Evolutionary conservation across 2,329 filamentous ascomycete species (phyloP).

Genomic region (Periconia sp.): DNA sequence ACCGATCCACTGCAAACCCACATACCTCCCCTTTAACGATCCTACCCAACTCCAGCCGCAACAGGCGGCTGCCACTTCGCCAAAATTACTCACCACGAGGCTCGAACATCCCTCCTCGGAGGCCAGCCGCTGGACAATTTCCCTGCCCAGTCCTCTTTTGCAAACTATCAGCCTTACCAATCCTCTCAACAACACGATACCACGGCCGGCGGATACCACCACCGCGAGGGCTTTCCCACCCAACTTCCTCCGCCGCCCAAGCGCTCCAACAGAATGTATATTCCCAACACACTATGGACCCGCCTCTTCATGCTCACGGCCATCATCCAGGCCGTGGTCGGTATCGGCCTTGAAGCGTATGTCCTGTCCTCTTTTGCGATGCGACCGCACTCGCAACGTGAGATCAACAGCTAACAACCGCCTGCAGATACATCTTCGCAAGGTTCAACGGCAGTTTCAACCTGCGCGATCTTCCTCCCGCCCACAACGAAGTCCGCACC

Average conservation of each 20-base stretch:
- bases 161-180: conserved; percentile 42
- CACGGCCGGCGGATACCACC: conserved; percentile 50
- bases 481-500: conserved; percentile 55
- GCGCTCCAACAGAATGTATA: conserved; percentile 60
- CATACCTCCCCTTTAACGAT: conserved; percentile 16
- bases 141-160: conserved; percentile 50
- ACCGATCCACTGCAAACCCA: conserved; percentile 8
- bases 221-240: conserved; percentile 42
- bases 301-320: conserved; percentile 79
- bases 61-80: conserved; percentile 37
- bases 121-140: conserved; percentile 56
- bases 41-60: conserved; percentile 34
- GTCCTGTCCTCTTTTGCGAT: conserved; percentile 39
- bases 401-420: conserved; percentile 9
- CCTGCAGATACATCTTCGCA: conserved; percentile 80
- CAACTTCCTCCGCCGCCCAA: conserved; percentile 43
- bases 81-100: conserved; percentile 60
- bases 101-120: conserved; percentile 61
- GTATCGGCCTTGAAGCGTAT: conserved; percentile 84
- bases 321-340: conserved; percentile 74
- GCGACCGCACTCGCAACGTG: neutral
- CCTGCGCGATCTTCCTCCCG: conserved; percentile 40
- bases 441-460: conserved; percentile 70
- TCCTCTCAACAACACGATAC: conserved; percentile 33
- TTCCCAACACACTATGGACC: conserved; percentile 83